Evolutionary conservation across 306 rosid genomes (phyloP), one percentile per base, ranked within the genome.

Genomic region (Pyrus betulifolia): DNA sequence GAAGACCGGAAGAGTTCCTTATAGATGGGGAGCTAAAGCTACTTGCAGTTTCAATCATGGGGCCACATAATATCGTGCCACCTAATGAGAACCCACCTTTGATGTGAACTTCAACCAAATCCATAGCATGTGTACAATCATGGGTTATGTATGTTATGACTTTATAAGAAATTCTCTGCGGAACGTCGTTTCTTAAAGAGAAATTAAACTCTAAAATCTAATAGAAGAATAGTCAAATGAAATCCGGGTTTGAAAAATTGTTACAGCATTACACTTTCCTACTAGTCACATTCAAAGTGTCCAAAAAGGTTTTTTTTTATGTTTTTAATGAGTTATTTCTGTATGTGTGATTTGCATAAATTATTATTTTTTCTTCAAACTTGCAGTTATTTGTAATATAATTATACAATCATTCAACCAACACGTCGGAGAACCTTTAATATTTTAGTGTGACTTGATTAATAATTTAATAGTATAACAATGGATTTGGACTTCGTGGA

Each of bases 41-140:
- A 35, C 3, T 52, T 35, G 28, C 73, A 35, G 35, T 76, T 35
- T 72, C 79, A 52, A 22, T 42, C 72, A 38, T 51, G 25, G 73
- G 65, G 8, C 31, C 72, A 38, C 35, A 13, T 27, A 35, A 52
- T 46, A 33, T 71, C 82, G 2, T 64, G 58, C 67, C 72, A 65
- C 52, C 21, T 1, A 61, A 13, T 31, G 69, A 30, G 68, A 30
- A 11, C 68, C 52, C 72, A 69, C 55, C 35, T 22, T 21, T 11
- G 69, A 17, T 28, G 44, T 3, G 69, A 64, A 64, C 3, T 4
- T 10, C 40, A 23, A 58, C 10, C 10, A 10, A 7, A 54, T 21
- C 21, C 60, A 1, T 15, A 17, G 55, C 55, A 14, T 15, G 2
- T 15, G 21, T 49, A 5, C 21, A 49, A 49, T 15, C 2, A 6